These are phyloP conservation scores for Plantago lanceolata DNA, from an alignment of 305 asterid genomes.

Conservation along the genomic window DNA sequence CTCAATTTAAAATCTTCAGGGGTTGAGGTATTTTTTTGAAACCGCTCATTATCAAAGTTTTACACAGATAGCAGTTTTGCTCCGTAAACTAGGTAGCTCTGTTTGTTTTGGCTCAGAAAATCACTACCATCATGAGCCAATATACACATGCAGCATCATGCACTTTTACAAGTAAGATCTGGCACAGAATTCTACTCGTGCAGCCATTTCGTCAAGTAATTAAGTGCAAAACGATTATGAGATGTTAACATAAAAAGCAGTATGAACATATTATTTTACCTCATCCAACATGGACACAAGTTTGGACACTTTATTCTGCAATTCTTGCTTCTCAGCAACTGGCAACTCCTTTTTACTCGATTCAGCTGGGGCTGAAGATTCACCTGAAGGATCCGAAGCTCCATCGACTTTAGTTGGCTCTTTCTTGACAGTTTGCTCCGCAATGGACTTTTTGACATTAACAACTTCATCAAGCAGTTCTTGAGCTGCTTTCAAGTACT, in stretches of 20 bases:
- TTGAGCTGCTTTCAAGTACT: conserved; percentile 76
- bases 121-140: too few relatives aligned
- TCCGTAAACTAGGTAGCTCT: too few relatives aligned
- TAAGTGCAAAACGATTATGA: not conserved
- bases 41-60: too few relatives aligned
- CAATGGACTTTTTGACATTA: conserved; percentile 57
- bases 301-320: conserved; percentile 61
- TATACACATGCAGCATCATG: too few relatives aligned
- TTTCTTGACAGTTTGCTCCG: conserved; percentile 39
- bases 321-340: conserved; percentile 64
- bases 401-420: conserved; percentile 41
- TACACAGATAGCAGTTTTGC: too few relatives aligned
- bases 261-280: conserved; percentile 37
- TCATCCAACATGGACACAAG: conserved; percentile 80
- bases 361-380: conserved; percentile 34
- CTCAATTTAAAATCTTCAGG: not conserved
- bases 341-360: conserved; percentile 48
- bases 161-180: not conserved
- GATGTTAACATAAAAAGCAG: not conserved
- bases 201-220: too few relatives aligned
- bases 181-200: too few relatives aligned
- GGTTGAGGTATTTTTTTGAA: not conserved
- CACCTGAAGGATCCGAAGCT: conserved; percentile 38
- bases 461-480: conserved; percentile 78
- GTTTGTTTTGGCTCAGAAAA: too few relatives aligned